phyloP scores from a whole-genome alignment of 2,329 filamentous ascomycete species.

The Botrytis fabae region DNA sequence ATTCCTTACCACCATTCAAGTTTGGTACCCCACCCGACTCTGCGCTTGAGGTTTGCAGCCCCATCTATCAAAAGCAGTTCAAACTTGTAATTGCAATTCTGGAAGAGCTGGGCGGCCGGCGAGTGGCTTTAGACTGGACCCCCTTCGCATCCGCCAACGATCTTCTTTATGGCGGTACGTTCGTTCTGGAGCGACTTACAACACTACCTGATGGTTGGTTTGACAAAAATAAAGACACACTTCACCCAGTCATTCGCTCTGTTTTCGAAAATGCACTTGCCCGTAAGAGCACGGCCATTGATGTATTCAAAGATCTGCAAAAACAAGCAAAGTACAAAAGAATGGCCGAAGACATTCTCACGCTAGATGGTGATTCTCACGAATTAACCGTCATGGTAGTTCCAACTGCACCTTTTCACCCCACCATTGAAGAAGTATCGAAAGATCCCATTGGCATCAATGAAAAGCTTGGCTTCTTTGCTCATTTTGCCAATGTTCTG shows the following conservation, averaged over 20 bases:
- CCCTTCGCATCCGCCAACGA: conserved; percentile 51
- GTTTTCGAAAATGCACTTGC: conserved; percentile 46
- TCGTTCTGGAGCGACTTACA: conserved; percentile 54
- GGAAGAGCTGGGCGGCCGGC: conserved; percentile 41
- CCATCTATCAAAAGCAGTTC: conserved; percentile 47
- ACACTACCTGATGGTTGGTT: conserved; percentile 44
- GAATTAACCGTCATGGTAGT: conserved; percentile 49
- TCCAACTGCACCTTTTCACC: conserved; percentile 51
- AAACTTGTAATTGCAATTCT: conserved; percentile 45
- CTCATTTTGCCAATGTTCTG: conserved; percentile 56
- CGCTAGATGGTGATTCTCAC: conserved; percentile 28
- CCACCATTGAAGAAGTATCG: conserved; percentile 51
- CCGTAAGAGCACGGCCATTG: conserved; percentile 45
- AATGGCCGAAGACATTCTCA: conserved; percentile 45
- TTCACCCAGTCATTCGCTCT: conserved; percentile 52
- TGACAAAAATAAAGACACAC: conserved; percentile 48
- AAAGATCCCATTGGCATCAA: conserved; percentile 53
- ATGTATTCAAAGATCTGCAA: conserved; percentile 52
- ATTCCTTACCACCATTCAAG: conserved; percentile 45
- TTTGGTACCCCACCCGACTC: conserved; percentile 51
- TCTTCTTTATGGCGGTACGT: conserved; percentile 53
- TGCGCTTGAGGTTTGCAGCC: conserved; percentile 47
- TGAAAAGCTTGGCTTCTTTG: conserved; percentile 50
- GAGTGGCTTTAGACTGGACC: conserved; percentile 44
- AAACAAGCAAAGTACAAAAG: conserved; percentile 48